Base-by-base conservation (phyloP, 176 grass and related monocot genomes). In the Olyra latifolia region DNA sequence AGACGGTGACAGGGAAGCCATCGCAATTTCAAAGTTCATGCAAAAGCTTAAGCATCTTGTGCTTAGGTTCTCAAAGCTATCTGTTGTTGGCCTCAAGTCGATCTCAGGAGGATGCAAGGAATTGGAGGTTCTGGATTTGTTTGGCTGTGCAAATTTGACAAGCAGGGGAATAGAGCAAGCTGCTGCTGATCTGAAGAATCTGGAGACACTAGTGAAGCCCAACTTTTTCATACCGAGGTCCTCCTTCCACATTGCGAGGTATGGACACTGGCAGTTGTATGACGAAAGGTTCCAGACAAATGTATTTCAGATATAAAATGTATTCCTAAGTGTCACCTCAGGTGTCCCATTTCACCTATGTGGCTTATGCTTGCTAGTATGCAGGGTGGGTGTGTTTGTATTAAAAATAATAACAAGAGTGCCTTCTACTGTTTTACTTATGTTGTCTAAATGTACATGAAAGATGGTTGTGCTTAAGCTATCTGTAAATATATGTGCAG, bases 271-370 rank as follows among this genome's bases (percentile, higher is more conserved):
- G 96, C 85, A 91, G 69, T 73, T 98, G 38, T 98, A 98, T 2
- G 90, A 98, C 1, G 96, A 95, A 75, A 95, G 96, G 62, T 95
- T 99, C 79, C 88, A 95, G 79, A 99, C 92, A 75, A 95, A 91
- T 72, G 84, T 95, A 35, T 99, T 95, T 42, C 86, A 93, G 67
- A 99, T 99, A 71, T 99, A 81, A 89, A 77, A 53, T 40, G 11
- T 45, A 55, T 8, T 64, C 25, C 84, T 10, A 49, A 43, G 44
- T 55, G 22, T 22, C 27, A 43, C 45, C 25, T 49, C 22, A 53
- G 30, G 40, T 13, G 48, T 47, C 58, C 5, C 11, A 67, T 47
- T 61, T 48, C 28, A 72, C 48, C 10, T 30, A 75, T 35, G 41
- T 35, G 41, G 0, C 35, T 32, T 10, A 32, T 50, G 1, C 15